Base-by-base conservation (phyloP, 805 yeast genomes). In the Kodamaea lidongshanica region DNA sequence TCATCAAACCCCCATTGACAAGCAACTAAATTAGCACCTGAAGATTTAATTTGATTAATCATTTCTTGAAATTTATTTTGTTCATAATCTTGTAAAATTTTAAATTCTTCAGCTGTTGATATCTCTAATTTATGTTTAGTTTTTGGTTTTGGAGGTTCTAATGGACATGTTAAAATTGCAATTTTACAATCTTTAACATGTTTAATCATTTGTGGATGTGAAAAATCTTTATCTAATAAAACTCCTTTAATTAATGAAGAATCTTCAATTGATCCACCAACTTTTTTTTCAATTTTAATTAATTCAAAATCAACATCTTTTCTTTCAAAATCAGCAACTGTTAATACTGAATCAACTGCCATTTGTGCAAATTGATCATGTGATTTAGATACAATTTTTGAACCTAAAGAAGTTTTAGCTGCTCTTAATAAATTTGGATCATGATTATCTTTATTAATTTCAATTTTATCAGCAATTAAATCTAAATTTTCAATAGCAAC, bases 1-100 rank as follows among this genome's bases (percentile, higher is more conserved):
- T 89, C 98, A 58, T 89, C 98, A 49, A 89, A 92, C 11, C 98
- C 98, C 98, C 98, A 89, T 65, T 89, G 98, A 64, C 98, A 92
- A 22, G 94, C 89, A 30, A 89, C 98, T 33, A 89, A 74, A 56
- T 88, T 89, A 16, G 98, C 97, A 23, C 97, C 97, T 0, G 95
- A 71, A 15, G 71, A 74, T 61, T 92, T 88, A 33, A 92, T 94
- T 40, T 69, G 63, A 37, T 79, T 69, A 37, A 92, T 87, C 98
- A 92, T 92, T 55, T 84, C 86, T 52, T 69, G 73, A 54, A 92
- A 92, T 56, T 86, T 87, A 41, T 80, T 78, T 45, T 81, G 89
- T 67, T 92, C 99, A 58, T 92, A 92, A 30, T 74, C 74, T 65
- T 94, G 98, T 53, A 92, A 72, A 40, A 76, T 80, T 56, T 81